Conservation (phyloP, 164 flowering plant species). For the Vitis rotundifolia region DNA sequence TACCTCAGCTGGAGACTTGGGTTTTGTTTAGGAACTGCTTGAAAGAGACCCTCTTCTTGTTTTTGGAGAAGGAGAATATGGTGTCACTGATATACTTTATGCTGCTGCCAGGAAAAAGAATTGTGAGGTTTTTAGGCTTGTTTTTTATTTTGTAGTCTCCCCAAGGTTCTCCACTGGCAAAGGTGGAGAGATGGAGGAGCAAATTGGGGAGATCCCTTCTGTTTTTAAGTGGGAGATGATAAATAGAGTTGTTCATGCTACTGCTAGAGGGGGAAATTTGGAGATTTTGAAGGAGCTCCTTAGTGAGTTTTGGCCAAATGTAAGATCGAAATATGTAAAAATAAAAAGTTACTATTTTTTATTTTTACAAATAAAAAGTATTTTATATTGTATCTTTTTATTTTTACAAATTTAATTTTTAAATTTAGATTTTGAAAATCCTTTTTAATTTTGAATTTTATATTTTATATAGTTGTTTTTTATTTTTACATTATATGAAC, state of each 20-base stretch:
- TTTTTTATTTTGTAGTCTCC: constrained; percentile 45
- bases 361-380: too few relatives aligned
- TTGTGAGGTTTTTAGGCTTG: constrained; percentile 44
- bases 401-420: too few relatives aligned
- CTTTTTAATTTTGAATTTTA: too few relatives aligned
- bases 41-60: constrained; percentile 55
- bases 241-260: constrained; percentile 70
- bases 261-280: constrained; percentile 67
- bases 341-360: too few relatives aligned
- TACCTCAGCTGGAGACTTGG: constrained; percentile 66
- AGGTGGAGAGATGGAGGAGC: constrained; percentile 37
- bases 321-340: too few relatives aligned
- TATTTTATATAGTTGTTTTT: too few relatives aligned
- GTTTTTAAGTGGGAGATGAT: constrained; percentile 55
- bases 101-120: constrained; percentile 73
- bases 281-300: constrained; percentile 53
- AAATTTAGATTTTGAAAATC: too few relatives aligned
- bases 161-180: constrained; percentile 46
- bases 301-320: constrained; percentile 46
- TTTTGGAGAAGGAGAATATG: constrained; percentile 76
- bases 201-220: constrained; percentile 45
- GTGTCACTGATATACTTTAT: constrained; percentile 63
- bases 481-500: too few relatives aligned
- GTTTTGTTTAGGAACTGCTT: constrained; percentile 47
- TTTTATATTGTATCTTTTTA: too few relatives aligned